Base-by-base conservation (phyloP, 2,329 filamentous ascomycete species). In the Verticillium tricorpus region DNA sequence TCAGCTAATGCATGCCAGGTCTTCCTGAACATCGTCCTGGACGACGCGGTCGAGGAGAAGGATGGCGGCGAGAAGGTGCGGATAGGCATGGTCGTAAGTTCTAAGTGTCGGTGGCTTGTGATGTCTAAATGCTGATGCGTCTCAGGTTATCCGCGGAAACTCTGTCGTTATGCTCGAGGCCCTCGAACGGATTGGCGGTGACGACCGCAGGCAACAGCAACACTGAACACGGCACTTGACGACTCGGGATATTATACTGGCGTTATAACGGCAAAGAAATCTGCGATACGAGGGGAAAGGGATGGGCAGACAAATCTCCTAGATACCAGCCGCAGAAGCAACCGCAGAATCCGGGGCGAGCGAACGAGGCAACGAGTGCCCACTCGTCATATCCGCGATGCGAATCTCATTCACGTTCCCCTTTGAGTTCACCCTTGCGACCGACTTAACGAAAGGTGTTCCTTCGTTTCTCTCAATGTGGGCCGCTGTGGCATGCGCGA, bases 111-210 rank as follows among this genome's bases (percentile, higher is more conserved):
- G n/a, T 14, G 11, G 8, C 19, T 19, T 19, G 6, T 2, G 32
- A 55, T 31, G 4, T 17, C 15, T n/a, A 40, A 1, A 15, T 3
- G 37, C 74, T 79, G 62, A 77, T 52, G n/a, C 9, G 2, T 2
- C 19, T 31, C 6, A 93, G 90, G 91, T 97, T 67, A 97, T 99
- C 71, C 91, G 96, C 69, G 95, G 95, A 67, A 99, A 99, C 79
- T 97, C 94, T 2, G 93, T 99, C 31, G 93, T 99, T 61, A 97
- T 99, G 94, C 86, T 99, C 61, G 96, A 99, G 79, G 92, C 88
- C 11, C 77, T 91, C 62, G 85, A 88, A 73, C 81, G 88, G 70
- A 89, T 91, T 68, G 86, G 85, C 65, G 85, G 85, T 63, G 84
- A 86, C 70, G 84, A 88, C 66, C 77, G 78, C 64, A 64, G 76